A percentile compares a stretch with the other conserved stretches of the same genome.
Conservation (phyloP, 2,329 filamentous ascomycete genomes). For the Arthrobotrys conoides region DNA sequence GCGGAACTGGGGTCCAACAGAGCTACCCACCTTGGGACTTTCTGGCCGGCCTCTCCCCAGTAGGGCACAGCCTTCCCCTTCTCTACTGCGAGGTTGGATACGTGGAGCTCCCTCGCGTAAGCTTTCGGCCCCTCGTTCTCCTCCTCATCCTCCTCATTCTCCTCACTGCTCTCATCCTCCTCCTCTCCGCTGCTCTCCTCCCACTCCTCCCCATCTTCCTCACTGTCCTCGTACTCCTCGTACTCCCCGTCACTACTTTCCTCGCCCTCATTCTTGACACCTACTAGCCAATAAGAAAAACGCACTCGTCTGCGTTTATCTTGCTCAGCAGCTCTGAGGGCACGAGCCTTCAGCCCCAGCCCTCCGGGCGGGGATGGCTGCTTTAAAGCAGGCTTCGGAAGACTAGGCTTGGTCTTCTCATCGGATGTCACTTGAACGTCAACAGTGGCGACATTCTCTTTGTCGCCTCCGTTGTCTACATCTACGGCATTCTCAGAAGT, state of each 20-base stretch:
- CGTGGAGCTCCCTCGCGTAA: background rate
- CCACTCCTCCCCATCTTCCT: slow-evolving; percentile 7
- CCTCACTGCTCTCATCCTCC: too few relatives aligned
- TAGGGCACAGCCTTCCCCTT: background rate
- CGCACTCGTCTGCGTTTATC: background rate
- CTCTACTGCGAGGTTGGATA: too few relatives aligned
- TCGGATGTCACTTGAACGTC: background rate
- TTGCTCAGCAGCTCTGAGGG: background rate
- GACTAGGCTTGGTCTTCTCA: background rate
- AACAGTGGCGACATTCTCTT: background rate
- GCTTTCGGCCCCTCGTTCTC: too few relatives aligned
- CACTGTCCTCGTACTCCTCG: background rate
- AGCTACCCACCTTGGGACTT: background rate
- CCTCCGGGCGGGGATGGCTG: background rate
- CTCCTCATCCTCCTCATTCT: too few relatives aligned
- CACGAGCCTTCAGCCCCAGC: background rate
- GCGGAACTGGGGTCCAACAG: background rate
- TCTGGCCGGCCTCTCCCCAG: background rate
- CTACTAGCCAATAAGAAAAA: background rate
- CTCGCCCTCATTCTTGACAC: background rate
- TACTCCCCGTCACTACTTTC: too few relatives aligned
- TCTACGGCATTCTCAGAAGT: too few relatives aligned
- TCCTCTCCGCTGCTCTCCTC: background rate
- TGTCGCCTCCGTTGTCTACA: background rate
- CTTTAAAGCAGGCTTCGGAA: background rate